Base-by-base conservation (phyloP, 2,329 filamentous ascomycete genomes). In the Verticillium nonalfalfae region DNA sequence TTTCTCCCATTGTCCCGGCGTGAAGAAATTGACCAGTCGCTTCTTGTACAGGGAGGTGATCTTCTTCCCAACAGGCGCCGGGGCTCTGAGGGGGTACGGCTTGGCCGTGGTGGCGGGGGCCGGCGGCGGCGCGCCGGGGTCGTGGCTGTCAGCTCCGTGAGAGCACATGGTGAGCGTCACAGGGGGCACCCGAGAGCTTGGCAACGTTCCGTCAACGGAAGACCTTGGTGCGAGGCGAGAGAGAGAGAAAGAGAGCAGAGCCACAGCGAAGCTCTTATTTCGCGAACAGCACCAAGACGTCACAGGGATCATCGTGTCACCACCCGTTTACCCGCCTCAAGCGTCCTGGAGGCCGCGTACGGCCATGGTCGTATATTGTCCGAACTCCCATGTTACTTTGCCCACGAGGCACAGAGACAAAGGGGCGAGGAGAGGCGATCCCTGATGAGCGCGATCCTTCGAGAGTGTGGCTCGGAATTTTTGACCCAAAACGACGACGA, bases 1-100 rank as follows among this genome's bases (percentile, higher is more conserved):
- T 21, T 66, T 66, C n/a, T 66, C 64, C 65, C 65, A 66, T 66
- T 66, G 64, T 45, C 65, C 65, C 34, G 58, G 64, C 5, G 66
- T 64, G 50, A 66, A 66, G 26, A 66, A 67, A n/a, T 66, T 66
- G 9, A 61, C 62, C 5, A 63, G 59, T 4, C 63, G 64, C 34
- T 67, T 66, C 39, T 64, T 64, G 62, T 67, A 64, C 6, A 64
- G 59, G 21, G 58, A 59, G 15, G 62, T 64, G 2, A 59, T 59
- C 35, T 59, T 64, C 52, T 64, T 64, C 21, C 62, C 60, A 1
- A 62, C 60, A 15, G 61, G 62, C 4, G 33, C 52, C 1, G 62
- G 57, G 15, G 62, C 62, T 15, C 59, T 39, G 18, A 64, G 40
- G 18, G 62, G 62, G 26, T 64, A 64, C 4, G 38, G n/a, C 4